Evolutionary conservation across 768 basidiomycete species (phyloP).

Genomic region (Xanthoconium stramineum): DNA sequence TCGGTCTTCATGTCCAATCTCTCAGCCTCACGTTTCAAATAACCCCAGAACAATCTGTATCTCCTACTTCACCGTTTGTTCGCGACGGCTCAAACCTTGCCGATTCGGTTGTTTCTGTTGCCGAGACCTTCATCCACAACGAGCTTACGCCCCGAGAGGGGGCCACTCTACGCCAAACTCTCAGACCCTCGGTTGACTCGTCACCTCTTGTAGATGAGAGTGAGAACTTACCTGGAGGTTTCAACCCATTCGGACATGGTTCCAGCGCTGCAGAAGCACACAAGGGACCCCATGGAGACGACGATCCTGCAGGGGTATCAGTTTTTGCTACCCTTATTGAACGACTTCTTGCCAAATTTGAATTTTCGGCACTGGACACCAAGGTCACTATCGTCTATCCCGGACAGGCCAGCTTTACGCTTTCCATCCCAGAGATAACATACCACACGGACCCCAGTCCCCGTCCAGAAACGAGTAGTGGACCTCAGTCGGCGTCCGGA

Average conservation of each 20-base stretch:
- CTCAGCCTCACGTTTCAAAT: constrained; percentile 66
- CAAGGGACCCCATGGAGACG: constrained; percentile 35
- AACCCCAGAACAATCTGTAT: constrained; percentile 19
- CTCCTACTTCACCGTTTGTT: constrained; percentile 10
- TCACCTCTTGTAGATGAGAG: constrained; percentile 33
- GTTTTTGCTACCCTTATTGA: constrained; percentile 81
- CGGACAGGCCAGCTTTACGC: constrained; percentile 56
- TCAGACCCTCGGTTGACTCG: constrained; percentile 45
- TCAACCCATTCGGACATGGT: constrained; percentile 49
- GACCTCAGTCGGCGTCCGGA: constrained; percentile 10
- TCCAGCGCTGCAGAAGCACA: constrained; percentile 34
- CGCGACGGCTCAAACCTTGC: constrained; percentile 47
- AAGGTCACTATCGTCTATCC: constrained; percentile 69
- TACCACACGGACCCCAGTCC: constrained; percentile 45
- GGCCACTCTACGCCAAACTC: constrained; percentile 63
- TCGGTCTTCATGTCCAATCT: constrained; percentile 67
- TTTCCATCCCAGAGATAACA: constrained; percentile 53
- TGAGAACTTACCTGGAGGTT: constrained; percentile 61
- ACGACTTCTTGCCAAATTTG: constrained; percentile 71
- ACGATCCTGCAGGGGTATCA: constrained; percentile 72
- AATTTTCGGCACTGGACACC: constrained; percentile 69
- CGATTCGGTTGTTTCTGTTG: constrained; percentile 78
- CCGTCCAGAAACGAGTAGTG: constrained; percentile 26
- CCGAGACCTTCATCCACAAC: constrained; percentile 83
- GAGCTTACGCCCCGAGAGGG: constrained; percentile 75